A percentile compares a stretch with the other conserved stretches of the same genome.
Evolutionary conservation across 495 filamentous ascomycete genomes (phyloP).

Genomic region (Sabuloglossum arenarium): DNA sequence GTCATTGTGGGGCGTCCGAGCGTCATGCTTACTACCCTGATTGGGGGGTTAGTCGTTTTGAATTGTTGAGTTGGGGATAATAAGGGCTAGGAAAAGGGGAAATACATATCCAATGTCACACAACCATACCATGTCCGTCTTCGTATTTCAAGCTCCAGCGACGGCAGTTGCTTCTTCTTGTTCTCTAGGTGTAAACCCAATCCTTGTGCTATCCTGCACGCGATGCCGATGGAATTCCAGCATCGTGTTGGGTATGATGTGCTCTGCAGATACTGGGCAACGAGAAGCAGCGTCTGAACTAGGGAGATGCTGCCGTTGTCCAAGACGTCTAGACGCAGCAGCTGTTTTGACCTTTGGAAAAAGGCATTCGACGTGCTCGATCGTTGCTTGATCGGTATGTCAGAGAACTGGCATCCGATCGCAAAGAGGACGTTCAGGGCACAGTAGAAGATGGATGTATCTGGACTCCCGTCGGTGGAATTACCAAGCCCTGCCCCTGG

Average conservation of each 20-base stretch:
- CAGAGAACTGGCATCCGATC: conserved; percentile 19
- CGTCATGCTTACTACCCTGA: conserved; percentile 27
- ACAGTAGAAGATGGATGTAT: conserved; percentile 20
- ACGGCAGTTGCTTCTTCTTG: conserved; percentile 8
- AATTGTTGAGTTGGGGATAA: too few relatives aligned
- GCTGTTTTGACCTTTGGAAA: conserved; percentile 15
- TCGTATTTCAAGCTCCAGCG: conserved; percentile 17
- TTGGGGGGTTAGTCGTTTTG: not conserved
- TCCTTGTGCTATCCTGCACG: conserved; percentile 18
- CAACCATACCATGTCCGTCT: conserved; percentile 22
- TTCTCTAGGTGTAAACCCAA: conserved; percentile 19
- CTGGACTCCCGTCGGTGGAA: conserved; percentile 18
- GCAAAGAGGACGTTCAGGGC: conserved; percentile 21
- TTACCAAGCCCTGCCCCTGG: conserved; percentile 17
- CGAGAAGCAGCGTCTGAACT: conserved; percentile 21
- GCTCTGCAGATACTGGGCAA: conserved; percentile 19
- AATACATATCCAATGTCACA: conserved; percentile 23
- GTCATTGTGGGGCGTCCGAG: conserved; percentile 26
- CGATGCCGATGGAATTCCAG: conserved; percentile 22
- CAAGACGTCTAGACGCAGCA: conserved; percentile 17
- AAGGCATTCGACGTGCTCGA: conserved; percentile 15
- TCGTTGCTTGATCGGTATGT: conserved; percentile 12
- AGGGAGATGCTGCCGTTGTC: conserved; percentile 14
- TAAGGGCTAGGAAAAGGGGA: not conserved
- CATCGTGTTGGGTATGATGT: conserved; percentile 19